These are phyloP conservation scores for Neofusicoccum laricinum DNA, from an alignment of 2,329 filamentous ascomycete genomes.

Conservation along the genomic window DNA sequence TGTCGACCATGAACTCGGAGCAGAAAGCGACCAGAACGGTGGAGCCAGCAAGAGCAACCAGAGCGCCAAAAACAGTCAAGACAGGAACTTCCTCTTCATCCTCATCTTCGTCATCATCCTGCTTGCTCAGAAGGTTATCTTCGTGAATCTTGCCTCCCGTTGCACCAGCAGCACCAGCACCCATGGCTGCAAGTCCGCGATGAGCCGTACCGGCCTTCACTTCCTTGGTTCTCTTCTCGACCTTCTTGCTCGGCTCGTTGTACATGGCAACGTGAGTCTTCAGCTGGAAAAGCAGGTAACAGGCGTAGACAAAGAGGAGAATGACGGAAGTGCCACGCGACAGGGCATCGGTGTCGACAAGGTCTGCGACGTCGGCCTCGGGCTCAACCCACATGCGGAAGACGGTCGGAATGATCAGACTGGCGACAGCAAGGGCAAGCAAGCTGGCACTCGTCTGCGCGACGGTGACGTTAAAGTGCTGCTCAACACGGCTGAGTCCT, in stretches of 20 bases:
- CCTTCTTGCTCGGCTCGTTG: constrained; percentile 75
- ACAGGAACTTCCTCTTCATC: constrained; percentile 74
- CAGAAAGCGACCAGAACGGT: constrained; percentile 80
- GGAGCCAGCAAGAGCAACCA: constrained; percentile 67
- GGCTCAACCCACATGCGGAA: constrained; percentile 59
- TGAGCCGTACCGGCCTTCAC: constrained; percentile 50
- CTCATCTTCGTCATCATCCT: constrained; percentile 47
- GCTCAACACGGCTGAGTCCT: constrained; percentile 72
- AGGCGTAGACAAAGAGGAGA: constrained; percentile 76
- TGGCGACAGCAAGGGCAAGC: constrained; percentile 73
- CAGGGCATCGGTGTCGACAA: constrained; percentile 4
- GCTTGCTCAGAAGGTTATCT: constrained; percentile 43
- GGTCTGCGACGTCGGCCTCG: neutral
- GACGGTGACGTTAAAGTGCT: constrained; percentile 89
- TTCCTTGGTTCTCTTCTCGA: constrained; percentile 54
- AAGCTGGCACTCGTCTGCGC: constrained; percentile 85
- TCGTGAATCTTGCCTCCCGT: constrained; percentile 50
- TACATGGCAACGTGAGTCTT: constrained; percentile 81
- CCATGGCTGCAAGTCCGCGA: constrained; percentile 52
- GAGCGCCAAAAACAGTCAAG: constrained; percentile 68
- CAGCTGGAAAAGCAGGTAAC: constrained; percentile 87
- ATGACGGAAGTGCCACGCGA: constrained; percentile 77
- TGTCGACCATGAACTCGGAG: constrained; percentile 62
- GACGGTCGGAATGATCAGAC: constrained; percentile 85
- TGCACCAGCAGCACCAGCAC: constrained; percentile 50